A percentile compares a stretch with the other conserved stretches of the same genome.
These are phyloP conservation scores for Prosopis cineraria DNA, from an alignment of 306 rosid genomes.

Conservation along the genomic window DNA sequence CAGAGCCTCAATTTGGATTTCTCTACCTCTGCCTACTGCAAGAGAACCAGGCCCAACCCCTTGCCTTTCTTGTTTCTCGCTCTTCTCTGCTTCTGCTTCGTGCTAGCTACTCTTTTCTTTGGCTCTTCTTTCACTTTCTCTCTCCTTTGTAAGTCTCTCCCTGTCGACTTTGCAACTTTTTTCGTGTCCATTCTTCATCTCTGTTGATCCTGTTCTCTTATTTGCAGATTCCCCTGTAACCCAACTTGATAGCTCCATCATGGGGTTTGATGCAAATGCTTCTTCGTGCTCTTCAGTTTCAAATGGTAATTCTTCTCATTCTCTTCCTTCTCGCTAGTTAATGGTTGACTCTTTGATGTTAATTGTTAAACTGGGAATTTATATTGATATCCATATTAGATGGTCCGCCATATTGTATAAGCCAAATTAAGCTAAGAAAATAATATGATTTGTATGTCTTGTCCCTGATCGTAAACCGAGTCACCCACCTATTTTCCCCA, in stretches of 20 bases:
- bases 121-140: constrained; percentile 39
- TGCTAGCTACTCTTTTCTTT: constrained; percentile 59
- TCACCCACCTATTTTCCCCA: not conserved
- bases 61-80: constrained; percentile 47
- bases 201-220: constrained; percentile 7
- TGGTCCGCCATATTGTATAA: not conserved
- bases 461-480: not conserved
- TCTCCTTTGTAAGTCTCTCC: constrained; percentile 48
- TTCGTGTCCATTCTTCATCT: not conserved
- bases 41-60: constrained; percentile 62
- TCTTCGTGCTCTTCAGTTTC: constrained; percentile 58
- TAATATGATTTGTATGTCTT: too few species aligned
- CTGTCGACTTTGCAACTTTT: not conserved
- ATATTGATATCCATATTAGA: not conserved
- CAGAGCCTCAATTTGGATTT: constrained; percentile 51
- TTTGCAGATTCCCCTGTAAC: constrained; percentile 53
- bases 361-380: not conserved
- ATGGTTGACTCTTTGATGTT: not conserved
- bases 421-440: not conserved
- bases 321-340: not conserved
- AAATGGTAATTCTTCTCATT: constrained; percentile 46
- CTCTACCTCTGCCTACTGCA: constrained; percentile 43
- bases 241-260: constrained; percentile 39
- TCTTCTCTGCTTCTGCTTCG: constrained; percentile 60
- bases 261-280: constrained; percentile 40